A percentile compares a stretch with the other conserved stretches of the same genome.
Evolutionary conservation across 441 rosid genomes (phyloP).

Genomic region (Erodium trifolium): DNA sequence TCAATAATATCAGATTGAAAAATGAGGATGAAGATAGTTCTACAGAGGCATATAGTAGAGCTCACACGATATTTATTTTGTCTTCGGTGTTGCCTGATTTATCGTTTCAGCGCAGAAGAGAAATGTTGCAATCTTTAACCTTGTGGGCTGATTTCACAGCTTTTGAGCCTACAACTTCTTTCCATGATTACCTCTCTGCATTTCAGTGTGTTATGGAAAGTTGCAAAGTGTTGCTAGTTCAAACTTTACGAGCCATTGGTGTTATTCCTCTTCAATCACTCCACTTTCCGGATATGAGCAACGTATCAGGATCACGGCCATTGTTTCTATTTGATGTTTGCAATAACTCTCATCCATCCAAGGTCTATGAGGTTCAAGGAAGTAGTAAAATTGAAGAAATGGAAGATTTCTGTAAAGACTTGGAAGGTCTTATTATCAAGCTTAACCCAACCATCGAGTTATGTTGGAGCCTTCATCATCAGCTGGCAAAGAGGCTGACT

Average conservation of each 20-base stretch:
- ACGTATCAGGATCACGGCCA: constrained; percentile 26
- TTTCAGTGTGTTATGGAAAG: constrained; percentile 49
- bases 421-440: constrained; percentile 40
- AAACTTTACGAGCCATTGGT: constrained; percentile 34
- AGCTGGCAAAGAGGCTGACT: constrained; percentile 49
- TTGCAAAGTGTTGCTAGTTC: constrained; percentile 49
- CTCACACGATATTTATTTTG: constrained; percentile 51
- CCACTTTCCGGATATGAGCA: constrained; percentile 21
- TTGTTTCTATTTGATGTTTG: constrained; percentile 47
- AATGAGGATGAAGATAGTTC: constrained; percentile 31
- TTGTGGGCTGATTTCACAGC: constrained; percentile 56
- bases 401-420: constrained; percentile 42
- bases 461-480: constrained; percentile 65
- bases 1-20: constrained; percentile 37
- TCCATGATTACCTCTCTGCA: constrained; percentile 68
- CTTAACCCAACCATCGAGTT: constrained; percentile 50
- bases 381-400: constrained; percentile 31
- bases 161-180: constrained; percentile 53
- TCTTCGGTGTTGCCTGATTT: constrained; percentile 59
- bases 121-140: constrained; percentile 46
- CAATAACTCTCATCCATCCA: constrained; percentile 19
- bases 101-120: constrained; percentile 44
- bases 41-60: constrained; percentile 33
- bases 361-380: constrained; percentile 30
- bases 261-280: constrained; percentile 40